Conservation (phyloP, 2,329 filamentous ascomycete genomes). For the Magnaporthiopsis incrustans region DNA sequence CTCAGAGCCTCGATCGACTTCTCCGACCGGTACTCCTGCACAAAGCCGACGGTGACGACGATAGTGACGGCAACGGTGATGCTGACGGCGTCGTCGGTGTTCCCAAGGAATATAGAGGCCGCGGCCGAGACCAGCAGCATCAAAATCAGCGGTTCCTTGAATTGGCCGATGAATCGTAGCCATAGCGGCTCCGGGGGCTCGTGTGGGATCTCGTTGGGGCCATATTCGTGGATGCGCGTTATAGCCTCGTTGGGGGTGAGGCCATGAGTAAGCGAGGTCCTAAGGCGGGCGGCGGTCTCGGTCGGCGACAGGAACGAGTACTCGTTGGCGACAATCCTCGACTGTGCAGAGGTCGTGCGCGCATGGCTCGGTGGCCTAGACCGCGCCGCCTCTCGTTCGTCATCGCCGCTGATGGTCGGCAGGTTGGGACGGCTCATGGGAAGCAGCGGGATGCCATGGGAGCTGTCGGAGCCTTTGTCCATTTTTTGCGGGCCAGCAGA, state of each 20-base stretch:
- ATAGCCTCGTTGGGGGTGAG: conserved; percentile 76
- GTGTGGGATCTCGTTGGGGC: conserved; percentile 89
- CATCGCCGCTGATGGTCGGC: conserved; percentile 6
- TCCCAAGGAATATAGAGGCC: conserved; percentile 84
- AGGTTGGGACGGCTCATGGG: conserved; percentile 15
- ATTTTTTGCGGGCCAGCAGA: conserved; percentile 7
- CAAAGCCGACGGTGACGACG: conserved; percentile 89
- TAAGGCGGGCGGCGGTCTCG: conserved; percentile 68
- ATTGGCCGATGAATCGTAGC: conserved; percentile 92
- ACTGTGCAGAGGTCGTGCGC: conserved; percentile 22
- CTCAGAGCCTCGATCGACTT: conserved; percentile 94
- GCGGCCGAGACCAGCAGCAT: conserved; percentile 83
- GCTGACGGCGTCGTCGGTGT: conserved; percentile 89
- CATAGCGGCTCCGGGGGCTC: conserved; percentile 91
- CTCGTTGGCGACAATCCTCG: conserved; percentile 45
- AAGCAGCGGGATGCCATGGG: conserved; percentile 11
- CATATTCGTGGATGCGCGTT: conserved; percentile 52
- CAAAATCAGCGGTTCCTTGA: conserved; percentile 90
- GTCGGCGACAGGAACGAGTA: conserved; percentile 63
- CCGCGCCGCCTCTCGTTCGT: conserved; percentile 12
- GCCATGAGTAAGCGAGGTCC: conserved; percentile 77
- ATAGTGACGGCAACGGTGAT: conserved; percentile 96
- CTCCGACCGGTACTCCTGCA: conserved; percentile 96
- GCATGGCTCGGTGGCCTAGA: conserved; percentile 12
- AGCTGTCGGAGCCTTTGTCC: conserved; percentile 12